Evolutionary conservation across 352 stramenopile genomes (phyloP).

Genomic region (Globisporangium uncinulatum): DNA sequence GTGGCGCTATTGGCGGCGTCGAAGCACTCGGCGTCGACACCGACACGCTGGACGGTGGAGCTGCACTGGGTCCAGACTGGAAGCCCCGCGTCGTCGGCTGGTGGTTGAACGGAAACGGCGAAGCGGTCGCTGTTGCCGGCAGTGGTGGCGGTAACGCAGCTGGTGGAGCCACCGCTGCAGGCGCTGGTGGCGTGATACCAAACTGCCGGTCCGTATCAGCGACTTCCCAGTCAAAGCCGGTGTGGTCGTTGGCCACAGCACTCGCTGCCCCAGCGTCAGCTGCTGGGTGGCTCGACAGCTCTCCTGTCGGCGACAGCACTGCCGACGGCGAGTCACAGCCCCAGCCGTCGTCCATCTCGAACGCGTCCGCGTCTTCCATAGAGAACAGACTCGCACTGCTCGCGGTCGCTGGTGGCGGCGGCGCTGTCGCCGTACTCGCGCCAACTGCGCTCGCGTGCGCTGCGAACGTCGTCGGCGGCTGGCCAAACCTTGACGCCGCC

Average conservation of each 20-base stretch:
- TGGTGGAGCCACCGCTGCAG: neutral
- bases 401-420: conserved; percentile 1
- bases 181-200: conserved; percentile 8
- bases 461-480: conserved; percentile 1
- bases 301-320: conserved; percentile 56
- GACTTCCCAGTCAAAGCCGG: conserved; percentile 36
- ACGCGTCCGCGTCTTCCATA: conserved; percentile 65
- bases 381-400: conserved; percentile 51
- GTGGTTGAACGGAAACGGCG: neutral
- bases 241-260: conserved; percentile 18
- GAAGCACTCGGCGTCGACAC: conserved; percentile 6
- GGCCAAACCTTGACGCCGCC: neutral
- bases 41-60: neutral
- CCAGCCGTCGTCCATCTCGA: conserved; percentile 65
- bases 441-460: conserved; percentile 1
- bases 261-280: conserved; percentile 4
- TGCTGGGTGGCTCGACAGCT: conserved; percentile 34
- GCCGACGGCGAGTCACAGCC: conserved; percentile 62
- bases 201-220: conserved; percentile 24
- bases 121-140: neutral
- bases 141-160: neutral
- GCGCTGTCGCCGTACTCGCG: conserved; percentile 1
- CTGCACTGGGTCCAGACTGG: neutral
- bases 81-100: neutral
- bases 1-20: neutral